phyloP scores from a whole-genome alignment of 2,329 filamentous ascomycete species.

The Colletotrichum camelliae region DNA sequence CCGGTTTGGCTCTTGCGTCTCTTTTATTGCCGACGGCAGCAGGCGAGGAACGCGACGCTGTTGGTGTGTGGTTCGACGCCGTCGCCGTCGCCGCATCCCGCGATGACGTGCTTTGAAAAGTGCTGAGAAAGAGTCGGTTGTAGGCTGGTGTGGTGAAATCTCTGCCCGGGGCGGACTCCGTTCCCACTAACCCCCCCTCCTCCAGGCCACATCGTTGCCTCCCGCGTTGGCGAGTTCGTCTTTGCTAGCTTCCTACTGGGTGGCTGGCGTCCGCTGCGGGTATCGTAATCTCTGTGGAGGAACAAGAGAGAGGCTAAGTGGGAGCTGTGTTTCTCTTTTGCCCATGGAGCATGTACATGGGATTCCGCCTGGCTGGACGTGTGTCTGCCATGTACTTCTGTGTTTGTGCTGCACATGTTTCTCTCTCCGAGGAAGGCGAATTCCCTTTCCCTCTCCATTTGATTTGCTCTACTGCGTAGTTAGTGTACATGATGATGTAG shows the following conservation, averaged over 20 bases:
- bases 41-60: background rate
- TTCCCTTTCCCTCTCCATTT: background rate
- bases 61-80: background rate
- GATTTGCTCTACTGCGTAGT: background rate
- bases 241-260: background rate
- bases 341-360: background rate
- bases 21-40: background rate
- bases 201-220: background rate
- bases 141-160: background rate
- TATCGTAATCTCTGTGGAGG: slow-evolving; percentile 8
- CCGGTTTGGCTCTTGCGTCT: background rate
- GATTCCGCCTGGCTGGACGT: background rate
- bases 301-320: background rate
- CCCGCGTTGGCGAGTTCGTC: background rate
- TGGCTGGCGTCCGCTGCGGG: background rate
- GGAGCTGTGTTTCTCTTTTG: background rate
- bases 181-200: background rate
- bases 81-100: background rate
- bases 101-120: slow-evolving; percentile 9
- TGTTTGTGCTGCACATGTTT: background rate
- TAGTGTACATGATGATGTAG: background rate
- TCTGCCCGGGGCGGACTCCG: background rate
- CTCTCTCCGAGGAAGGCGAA: background rate
- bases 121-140: background rate
- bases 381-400: background rate